A percentile compares a stretch with the other conserved stretches of the same genome.
Evolutionary conservation across 306 rosid genomes (phyloP).

Genomic region (Fragaria vesca): DNA sequence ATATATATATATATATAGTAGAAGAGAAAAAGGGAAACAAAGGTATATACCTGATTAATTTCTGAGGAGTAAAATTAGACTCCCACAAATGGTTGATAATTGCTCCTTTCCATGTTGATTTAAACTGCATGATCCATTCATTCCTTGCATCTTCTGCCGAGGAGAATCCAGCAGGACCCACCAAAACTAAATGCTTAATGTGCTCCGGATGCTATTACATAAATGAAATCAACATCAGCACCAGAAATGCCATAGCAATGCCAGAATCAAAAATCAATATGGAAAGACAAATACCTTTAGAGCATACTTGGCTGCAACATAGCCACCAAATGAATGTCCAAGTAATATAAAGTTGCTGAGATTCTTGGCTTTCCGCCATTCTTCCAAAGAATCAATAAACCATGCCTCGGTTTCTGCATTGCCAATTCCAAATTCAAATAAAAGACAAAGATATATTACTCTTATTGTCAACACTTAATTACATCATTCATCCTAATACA

Average conservation of each 20-base stretch:
- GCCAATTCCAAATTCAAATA: slow-evolving; percentile 22
- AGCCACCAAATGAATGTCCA: slow-evolving; percentile 98
- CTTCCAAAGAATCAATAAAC: slow-evolving; percentile 95
- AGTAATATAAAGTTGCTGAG: slow-evolving; percentile 79
- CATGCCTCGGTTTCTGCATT: slow-evolving; percentile 89
- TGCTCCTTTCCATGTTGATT: slow-evolving; percentile 93
- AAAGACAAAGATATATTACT: background rate
- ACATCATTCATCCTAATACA: background rate
- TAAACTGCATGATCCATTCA: slow-evolving; percentile 57
- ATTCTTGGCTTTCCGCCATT: slow-evolving; percentile 97
- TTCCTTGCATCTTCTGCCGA: slow-evolving; percentile 49
- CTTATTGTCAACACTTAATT: background rate
- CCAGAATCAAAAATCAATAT: slow-evolving; percentile 17
- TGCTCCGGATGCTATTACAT: slow-evolving; percentile 87
- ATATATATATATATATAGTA: background rate
- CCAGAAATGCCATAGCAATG: background rate
- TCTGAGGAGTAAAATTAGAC: slow-evolving; percentile 90
- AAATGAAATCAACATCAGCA: slow-evolving; percentile 33
- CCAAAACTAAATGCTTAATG: slow-evolving; percentile 81
- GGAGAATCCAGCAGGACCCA: slow-evolving; percentile 83
- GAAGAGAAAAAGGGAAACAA: background rate
- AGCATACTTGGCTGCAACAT: slow-evolving; percentile 91
- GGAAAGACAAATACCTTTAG: slow-evolving; percentile 61
- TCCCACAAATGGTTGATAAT: slow-evolving; percentile 85
- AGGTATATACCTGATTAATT: slow-evolving; percentile 56